phyloP scores from a whole-genome alignment of 129 eudicot species.

The Cynara cardunculus region DNA sequence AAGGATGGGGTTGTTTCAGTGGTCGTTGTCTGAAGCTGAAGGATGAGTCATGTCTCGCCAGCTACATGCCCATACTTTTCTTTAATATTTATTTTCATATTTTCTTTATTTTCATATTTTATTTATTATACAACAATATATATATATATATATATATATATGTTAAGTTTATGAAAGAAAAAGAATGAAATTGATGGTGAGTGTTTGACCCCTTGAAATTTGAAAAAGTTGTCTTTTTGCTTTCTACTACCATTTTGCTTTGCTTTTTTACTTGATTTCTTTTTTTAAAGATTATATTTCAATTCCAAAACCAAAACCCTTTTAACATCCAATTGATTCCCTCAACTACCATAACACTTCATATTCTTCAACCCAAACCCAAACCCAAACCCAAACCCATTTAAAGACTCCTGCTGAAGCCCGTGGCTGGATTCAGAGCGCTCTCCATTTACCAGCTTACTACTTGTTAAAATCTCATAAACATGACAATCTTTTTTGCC shows the following conservation, averaged over 20 bases:
- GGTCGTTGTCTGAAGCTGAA: constrained; percentile 22
- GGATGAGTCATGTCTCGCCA: constrained; percentile 19
- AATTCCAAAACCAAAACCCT: too few relatives aligned
- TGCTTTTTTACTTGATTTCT: too few relatives aligned
- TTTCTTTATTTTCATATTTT: too few relatives aligned
- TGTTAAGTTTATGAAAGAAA: not conserved
- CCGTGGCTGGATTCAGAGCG: too few relatives aligned
- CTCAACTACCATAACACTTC: not conserved
- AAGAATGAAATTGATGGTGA: not conserved
- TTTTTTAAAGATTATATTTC: too few relatives aligned
- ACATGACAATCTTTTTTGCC: too few relatives aligned
- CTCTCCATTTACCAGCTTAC: too few relatives aligned
- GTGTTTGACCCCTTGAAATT: not conserved
- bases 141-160: too few relatives aligned
- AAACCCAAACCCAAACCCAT: not conserved
- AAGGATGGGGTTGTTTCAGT: constrained; percentile 26
- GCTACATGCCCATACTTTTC: not conserved
- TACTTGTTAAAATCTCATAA: too few relatives aligned
- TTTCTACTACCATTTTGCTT: not conserved
- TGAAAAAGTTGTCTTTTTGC: not conserved
- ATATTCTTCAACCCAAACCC: not conserved
- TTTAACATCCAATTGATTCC: not conserved
- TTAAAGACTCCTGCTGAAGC: too few relatives aligned
- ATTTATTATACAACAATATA: too few relatives aligned
- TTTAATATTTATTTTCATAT: too few relatives aligned